Evolutionary conservation across 805 yeast species (phyloP), one percentile per base, ranked within the genome.

Genomic region (Blastobotrys chiropterorum): DNA sequence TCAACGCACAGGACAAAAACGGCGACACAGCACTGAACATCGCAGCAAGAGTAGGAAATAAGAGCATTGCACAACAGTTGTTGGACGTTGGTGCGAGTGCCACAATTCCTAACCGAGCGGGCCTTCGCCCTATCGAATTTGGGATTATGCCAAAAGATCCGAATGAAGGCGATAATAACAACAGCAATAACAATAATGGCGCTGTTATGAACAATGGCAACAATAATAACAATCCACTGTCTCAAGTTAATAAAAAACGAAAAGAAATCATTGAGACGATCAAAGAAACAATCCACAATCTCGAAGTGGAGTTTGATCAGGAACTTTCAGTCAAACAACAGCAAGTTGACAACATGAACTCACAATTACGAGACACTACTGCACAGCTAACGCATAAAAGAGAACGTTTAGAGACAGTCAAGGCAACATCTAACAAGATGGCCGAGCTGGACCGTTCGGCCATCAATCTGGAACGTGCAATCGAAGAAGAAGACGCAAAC

Each of bases 21-120:
- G 99, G 99, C 21, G 97, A 94, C 65, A 94, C 99, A 0, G 90
- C 97, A 46, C 73, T 94, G 54, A 95, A 90, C 64, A 86, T 94
- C 51, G 95, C 95, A 0, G 94, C 97, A 0, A 79, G 95, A 60
- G 80, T 94, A 21, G 95, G 95, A 6, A 86, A 87, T 65, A 80
- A 82, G 46, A 82, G 85, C 44, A 78, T 94, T 51, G 90, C 86
- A 7, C 88, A 86, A 56, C 87, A 85, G 56, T 74, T 94, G 47
- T 67, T 94, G 48, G 90, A 87, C 56, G 85, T 87, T 51, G 97
- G 97, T 38, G 97, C 97, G 1, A 86, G 90, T 63, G 80, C 86
- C 3, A 75, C 75, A 34, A 76, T 88, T 46, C 80, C 88, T 3
- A 94, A 94, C 65, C 85, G 86, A 48, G 85, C 92, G 2, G 97